Percentiles rank a stretch among this genome's conserved stretches.
phyloP scores from a whole-genome alignment of 2,329 filamentous ascomycete genomes.

The Xylaria sp. region DNA sequence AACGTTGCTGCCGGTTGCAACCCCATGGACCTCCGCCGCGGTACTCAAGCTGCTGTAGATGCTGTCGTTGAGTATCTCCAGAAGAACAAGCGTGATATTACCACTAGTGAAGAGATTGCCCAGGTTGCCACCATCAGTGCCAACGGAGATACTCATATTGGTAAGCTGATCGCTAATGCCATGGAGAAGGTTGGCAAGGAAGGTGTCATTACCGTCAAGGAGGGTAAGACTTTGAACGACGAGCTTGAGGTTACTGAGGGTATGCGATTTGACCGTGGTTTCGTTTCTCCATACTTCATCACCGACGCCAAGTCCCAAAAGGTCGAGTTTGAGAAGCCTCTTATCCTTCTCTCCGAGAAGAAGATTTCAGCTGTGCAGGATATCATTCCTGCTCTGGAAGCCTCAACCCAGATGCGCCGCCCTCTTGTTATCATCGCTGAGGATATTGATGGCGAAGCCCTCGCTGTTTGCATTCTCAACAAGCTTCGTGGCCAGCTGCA shows the following conservation, averaged over 20 bases:
- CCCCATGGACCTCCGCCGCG: slow-evolving; percentile 97
- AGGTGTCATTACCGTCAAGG: slow-evolving; percentile 99
- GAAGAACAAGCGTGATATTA: slow-evolving; percentile 97
- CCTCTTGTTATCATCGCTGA: slow-evolving; percentile 98
- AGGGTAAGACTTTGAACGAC: slow-evolving; percentile 97
- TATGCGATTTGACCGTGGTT: slow-evolving; percentile 99
- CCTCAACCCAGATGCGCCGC: slow-evolving; percentile 92
- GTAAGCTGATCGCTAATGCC: slow-evolving; percentile 93
- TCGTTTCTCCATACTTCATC: slow-evolving; percentile 99
- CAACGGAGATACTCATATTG: slow-evolving; percentile 96
- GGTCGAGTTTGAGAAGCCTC: slow-evolving; percentile 99
- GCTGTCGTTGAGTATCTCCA: slow-evolving; percentile 94
- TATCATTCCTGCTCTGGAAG: slow-evolving; percentile 97
- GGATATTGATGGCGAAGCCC: slow-evolving; percentile 98
- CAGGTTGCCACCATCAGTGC: slow-evolving; percentile 98
- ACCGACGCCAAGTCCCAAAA: slow-evolving; percentile 98
- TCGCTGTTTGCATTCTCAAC: slow-evolving; percentile 99
- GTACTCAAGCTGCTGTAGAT: slow-evolving; percentile 96
- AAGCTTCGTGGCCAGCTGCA: slow-evolving; percentile 99
- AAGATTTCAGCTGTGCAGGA: slow-evolving; percentile 99
- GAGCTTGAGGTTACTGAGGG: slow-evolving; percentile 99
- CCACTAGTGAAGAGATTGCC: slow-evolving; percentile 94
- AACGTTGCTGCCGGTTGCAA: slow-evolving; percentile 99
- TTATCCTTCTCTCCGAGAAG: slow-evolving; percentile 99
- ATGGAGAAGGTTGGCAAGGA: slow-evolving; percentile 99